These are phyloP conservation scores for Tulasnella sp. DNA, from an alignment of 768 basidiomycete genomes.

Conservation along the genomic window DNA sequence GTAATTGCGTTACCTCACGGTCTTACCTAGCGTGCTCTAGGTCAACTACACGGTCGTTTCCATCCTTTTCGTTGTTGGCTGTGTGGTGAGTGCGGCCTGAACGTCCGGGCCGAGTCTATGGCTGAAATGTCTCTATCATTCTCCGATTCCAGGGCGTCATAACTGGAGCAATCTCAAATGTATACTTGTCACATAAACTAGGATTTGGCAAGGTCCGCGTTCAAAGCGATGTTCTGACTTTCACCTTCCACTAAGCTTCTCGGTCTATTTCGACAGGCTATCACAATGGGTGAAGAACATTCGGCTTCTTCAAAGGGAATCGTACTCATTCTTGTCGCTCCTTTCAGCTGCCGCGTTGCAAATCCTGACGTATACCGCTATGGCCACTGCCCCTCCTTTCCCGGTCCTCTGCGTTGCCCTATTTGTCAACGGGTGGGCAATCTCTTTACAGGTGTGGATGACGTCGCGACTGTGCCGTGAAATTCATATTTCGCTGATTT, in stretches of 20 bases:
- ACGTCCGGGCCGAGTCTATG: neutral
- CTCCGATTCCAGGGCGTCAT: slow-evolving; percentile 12
- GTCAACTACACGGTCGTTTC: slow-evolving; percentile 14
- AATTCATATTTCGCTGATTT: neutral
- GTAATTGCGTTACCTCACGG: neutral
- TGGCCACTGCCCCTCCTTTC: slow-evolving; percentile 35
- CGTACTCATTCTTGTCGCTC: neutral
- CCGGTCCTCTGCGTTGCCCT: slow-evolving; percentile 35
- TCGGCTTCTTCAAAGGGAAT: neutral
- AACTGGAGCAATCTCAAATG: slow-evolving; percentile 5
- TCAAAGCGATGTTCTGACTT: neutral
- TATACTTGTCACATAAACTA: slow-evolving; percentile 13
- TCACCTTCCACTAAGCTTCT: neutral
- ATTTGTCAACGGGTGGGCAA: slow-evolving; percentile 33
- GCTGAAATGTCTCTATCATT: neutral
- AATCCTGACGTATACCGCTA: slow-evolving; percentile 26
- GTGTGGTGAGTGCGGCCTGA: neutral
- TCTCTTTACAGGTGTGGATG: slow-evolving; percentile 36
- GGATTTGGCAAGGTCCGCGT: slow-evolving; percentile 16
- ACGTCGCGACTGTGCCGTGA: neutral
- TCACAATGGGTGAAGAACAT: neutral
- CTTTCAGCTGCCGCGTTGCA: slow-evolving; percentile 27
- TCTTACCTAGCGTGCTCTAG: neutral
- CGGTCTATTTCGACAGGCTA: neutral
- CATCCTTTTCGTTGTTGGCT: slow-evolving; percentile 13